Evolutionary conservation across 306 rosid species (phyloP), one percentile per base, ranked within the genome.

Genomic region (Ammopiptanthus mongolicus): DNA sequence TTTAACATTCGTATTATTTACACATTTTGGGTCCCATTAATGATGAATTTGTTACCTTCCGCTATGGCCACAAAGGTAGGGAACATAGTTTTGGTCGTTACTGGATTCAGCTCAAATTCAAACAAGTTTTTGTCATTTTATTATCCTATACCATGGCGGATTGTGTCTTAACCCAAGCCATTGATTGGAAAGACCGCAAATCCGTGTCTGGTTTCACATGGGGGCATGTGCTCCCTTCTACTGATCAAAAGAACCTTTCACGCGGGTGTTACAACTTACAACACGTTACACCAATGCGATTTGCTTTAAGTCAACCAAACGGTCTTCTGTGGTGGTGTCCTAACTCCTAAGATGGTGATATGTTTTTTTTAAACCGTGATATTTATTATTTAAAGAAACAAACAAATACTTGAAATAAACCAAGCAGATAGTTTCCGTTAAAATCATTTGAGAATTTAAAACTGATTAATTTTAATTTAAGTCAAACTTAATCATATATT

Each of bases 191-290:
- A 25, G n/a, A 75, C 39, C 63, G 57, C 74, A 8, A 37, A 47
- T 72, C 69, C 33, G 80, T 67, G 71, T 63, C 78, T 65, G 79
- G 74, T 77, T n/a, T 83, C 88, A 91, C 93, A 83, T 89, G 97
- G 79, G 62, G 76, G 86, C 97, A 89, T 79, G 89, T 91, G 92
- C 79, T 23, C 57, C 48, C 64, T 36, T 67, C 33, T 6, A 5
- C 37, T n/a, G n/a, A n/a, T 37, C 51, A 75, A 79, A 86, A 65
- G 78, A 85, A 78, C 56, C 83, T 81, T 86, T 88, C 87, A 92
- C 91, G 88, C 90, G 69, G 70, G 74, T 85, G 73, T 74, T 48
- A 68, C 73, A 39, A 70, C n/a, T n/a, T n/a, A n/a, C n/a, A n/a
- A n/a, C n/a, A n/a, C n/a, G n/a, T n/a, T n/a, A n/a, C 80, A 4